Evolutionary conservation across 345 rosid genomes (phyloP), one percentile per base, ranked within the genome.

Genomic region (thale cress (Arabidopsis thaliana)): DNA sequence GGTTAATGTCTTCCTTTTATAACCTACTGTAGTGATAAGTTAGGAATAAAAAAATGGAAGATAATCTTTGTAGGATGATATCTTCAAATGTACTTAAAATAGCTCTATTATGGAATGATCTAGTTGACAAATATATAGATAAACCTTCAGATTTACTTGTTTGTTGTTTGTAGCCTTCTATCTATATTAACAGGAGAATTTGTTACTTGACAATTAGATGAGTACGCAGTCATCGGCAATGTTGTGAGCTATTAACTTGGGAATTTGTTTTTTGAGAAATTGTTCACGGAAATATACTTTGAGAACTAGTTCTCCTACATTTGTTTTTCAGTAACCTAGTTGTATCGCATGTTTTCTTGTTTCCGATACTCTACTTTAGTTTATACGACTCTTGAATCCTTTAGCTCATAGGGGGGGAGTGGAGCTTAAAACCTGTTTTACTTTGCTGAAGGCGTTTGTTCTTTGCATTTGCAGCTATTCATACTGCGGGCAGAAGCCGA

Each of bases 401-500:
- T 25, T 69, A 12, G 42, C 50, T 4, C 33, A 38, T 8, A 2
- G 8, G 11, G 32, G n/a, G 36, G 11, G 20, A 59, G 45, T 52
- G 16, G 34, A 76, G 38, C 28, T 71, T 57, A 37, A 67, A 46
- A 16, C n/a, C 5, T 37, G 13, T 46, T 34, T 49, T 8, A 30
- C 50, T 1, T 32, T n/a, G 3, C 28, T 74, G 52, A 62, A 38
- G 55, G 57, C n/a, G 63, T 75, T 69, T 77, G 56, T 80, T 76
- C 7, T 51, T 63, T 71, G 67, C 71, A 53, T 53, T 46, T 84
- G 83, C 93, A 94, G 98, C 78, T 91, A 82, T 91, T 94, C 69
- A 76, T 94, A 66, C 38, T 94, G 73, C 95, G 95, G 13, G 91
- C 95, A 5, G 97, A 91, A 85, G 89, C 91, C 0, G 98, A 94